Evolutionary conservation across 2,329 filamentous ascomycete species (phyloP), one percentile per base, ranked within the genome.

Genomic region (Pseudopithomyces maydicus): DNA sequence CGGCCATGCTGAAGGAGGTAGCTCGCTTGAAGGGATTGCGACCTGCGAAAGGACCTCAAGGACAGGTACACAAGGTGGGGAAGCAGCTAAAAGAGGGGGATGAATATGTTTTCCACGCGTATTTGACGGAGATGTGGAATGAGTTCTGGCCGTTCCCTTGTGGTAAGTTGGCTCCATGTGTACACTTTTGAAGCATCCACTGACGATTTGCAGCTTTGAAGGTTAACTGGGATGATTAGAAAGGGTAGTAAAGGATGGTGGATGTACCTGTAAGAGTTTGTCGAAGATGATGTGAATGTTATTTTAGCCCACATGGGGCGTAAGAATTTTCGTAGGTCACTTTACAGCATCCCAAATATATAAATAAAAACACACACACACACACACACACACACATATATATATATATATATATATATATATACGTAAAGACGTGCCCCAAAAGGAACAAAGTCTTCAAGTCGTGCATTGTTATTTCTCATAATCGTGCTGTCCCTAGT

Each of bases 91-190:
- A 50, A 19, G 60, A 49, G 4, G 65, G 59, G 32, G 65, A 74
- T 41, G 66, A 68, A 56, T 63, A 77, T 49, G 67, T 69, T 11
- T 80, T 78, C 56, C 75, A 79, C 67, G 72, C 73, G 22, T 82
- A 80, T 57, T 62, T 82, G 72, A 81, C 77, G 35, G 79, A 80
- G 72, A 78, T 79, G 50, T 78, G 78, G 75, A 78, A 81, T 69
- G 72, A 69, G 64, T 79, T 74, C 63, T 80, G 79, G 65, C 78
- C 78, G 39, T 81, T 81, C 56, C 79, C 79, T 49, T 77, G 74
- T 52, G 74, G 79, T 80, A 68, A 79, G 79, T 77, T 67, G 51
- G 29, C 15, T 32, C 43, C 26, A 41, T 11, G 15, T 6, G 4
- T 35, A 17, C 17, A 3, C 17, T n/a, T 43, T 1, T 7, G 22